phyloP scores from a whole-genome alignment of 768 basidiomycete species.

The Lentinula detonsa region DNA sequence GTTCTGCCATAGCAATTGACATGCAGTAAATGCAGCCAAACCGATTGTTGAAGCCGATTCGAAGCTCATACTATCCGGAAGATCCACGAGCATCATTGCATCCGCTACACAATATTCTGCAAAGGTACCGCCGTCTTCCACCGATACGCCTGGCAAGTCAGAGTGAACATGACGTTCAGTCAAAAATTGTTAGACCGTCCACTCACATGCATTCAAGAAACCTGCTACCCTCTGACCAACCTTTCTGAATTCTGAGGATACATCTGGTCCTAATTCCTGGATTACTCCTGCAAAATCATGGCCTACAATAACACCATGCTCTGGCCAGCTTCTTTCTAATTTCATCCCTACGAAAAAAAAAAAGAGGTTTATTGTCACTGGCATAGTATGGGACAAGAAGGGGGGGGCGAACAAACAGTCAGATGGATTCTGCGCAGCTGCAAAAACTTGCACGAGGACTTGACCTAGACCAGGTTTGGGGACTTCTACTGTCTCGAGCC shows the following conservation, averaged over 20 bases:
- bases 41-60: slow-evolving; percentile 13
- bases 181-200: background rate
- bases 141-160: background rate
- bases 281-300: slow-evolving; percentile 11
- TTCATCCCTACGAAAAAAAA: slow-evolving; percentile 2
- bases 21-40: slow-evolving; percentile 13
- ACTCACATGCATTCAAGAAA: slow-evolving; percentile 3
- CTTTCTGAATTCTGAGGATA: background rate
- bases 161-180: background rate
- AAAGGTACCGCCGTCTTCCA: slow-evolving; percentile 6
- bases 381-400: background rate
- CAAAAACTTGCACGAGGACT: slow-evolving; percentile 9
- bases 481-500: slow-evolving; percentile 1
- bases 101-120: slow-evolving; percentile 16
- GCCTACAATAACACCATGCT: background rate
- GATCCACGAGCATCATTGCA: slow-evolving; percentile 9
- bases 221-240: slow-evolving; percentile 9
- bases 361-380: background rate
- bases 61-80: slow-evolving; percentile 10
- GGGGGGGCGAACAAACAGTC: slow-evolving; percentile 6
- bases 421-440: slow-evolving; percentile 12
- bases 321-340: background rate
- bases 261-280: slow-evolving; percentile 7
- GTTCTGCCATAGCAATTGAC: slow-evolving; percentile 13
- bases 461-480: slow-evolving; percentile 7